These are phyloP conservation scores for Apiospora rasikravindrae DNA, from an alignment of 2,329 filamentous ascomycete genomes.

Conservation along the genomic window DNA sequence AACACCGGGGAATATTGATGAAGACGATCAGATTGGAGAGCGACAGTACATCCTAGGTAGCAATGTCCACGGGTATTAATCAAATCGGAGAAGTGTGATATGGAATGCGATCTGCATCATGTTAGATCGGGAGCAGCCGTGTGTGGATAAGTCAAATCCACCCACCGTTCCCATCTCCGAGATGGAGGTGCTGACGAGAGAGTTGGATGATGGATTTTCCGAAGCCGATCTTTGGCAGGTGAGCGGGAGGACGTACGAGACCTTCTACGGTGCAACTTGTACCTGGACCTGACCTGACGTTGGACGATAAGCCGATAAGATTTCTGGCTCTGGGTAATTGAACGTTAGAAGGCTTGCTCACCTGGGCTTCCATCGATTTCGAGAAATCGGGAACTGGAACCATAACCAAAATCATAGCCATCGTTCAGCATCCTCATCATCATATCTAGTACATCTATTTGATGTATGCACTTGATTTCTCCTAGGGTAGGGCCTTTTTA, in stretches of 20 bases:
- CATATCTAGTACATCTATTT: neutral
- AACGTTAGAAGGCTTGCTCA: neutral
- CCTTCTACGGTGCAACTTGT: neutral
- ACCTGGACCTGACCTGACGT: neutral
- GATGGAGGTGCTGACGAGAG: neutral
- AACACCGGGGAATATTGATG: neutral
- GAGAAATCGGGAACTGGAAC: slow-evolving; percentile 1
- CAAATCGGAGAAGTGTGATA: neutral
- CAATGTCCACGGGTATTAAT: neutral
- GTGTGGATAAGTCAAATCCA: neutral
- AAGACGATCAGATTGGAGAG: neutral
- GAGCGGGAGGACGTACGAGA: neutral
- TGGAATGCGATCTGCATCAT: neutral
- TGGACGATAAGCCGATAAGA: slow-evolving; percentile 7
- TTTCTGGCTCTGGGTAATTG: neutral
- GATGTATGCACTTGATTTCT: slow-evolving; percentile 5
- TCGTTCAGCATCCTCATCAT: neutral
- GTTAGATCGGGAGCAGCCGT: slow-evolving; percentile 11
- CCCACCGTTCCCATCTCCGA: neutral
- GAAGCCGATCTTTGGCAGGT: neutral
- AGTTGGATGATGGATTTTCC: neutral
- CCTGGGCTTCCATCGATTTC: slow-evolving; percentile 9
- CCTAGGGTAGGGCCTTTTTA: slow-evolving; percentile 12
- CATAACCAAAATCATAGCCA: neutral
- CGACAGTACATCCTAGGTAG: neutral